These are phyloP conservation scores for Pestalotiopsis sp. DNA, from an alignment of 2,329 filamentous ascomycete species.

Conservation along the genomic window DNA sequence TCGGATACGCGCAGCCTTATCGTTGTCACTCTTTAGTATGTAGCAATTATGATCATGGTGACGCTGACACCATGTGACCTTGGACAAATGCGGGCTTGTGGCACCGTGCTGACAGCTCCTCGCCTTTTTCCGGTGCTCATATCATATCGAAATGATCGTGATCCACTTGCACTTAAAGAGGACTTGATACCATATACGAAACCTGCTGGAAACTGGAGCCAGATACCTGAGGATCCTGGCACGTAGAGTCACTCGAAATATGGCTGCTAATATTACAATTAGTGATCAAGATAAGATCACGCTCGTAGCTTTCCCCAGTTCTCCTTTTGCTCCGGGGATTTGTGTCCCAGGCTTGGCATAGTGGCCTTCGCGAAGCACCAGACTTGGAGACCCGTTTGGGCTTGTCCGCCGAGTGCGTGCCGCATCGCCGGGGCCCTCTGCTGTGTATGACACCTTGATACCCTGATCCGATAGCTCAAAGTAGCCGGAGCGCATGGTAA, in stretches of 20 bases:
- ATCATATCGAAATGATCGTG: not conserved
- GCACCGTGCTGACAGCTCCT: not conserved
- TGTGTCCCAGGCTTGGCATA: not conserved
- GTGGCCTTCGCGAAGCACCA: not conserved
- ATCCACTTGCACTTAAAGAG: not conserved
- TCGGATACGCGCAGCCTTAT: not conserved
- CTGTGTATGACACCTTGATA: not conserved
- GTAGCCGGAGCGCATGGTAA: not conserved
- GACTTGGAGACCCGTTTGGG: not conserved
- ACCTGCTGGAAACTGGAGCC: not conserved
- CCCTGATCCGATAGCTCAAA: not conserved
- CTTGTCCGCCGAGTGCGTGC: not conserved
- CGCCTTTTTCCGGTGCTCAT: not conserved
- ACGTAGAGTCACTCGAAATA: not conserved
- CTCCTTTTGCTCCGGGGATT: not conserved
- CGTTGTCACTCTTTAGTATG: not conserved
- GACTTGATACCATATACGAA: not conserved
- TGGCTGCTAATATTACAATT: not conserved
- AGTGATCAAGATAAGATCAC: not conserved
- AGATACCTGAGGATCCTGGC: not conserved
- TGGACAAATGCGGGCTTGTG: not conserved
- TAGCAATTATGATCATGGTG: not conserved
- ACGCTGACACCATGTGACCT: constrained; percentile 7
- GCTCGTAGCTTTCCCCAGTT: not conserved
- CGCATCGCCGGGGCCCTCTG: not conserved